Conservation (phyloP, 2,329 filamentous ascomycete species). For the Cladobotryum protrusum region DNA sequence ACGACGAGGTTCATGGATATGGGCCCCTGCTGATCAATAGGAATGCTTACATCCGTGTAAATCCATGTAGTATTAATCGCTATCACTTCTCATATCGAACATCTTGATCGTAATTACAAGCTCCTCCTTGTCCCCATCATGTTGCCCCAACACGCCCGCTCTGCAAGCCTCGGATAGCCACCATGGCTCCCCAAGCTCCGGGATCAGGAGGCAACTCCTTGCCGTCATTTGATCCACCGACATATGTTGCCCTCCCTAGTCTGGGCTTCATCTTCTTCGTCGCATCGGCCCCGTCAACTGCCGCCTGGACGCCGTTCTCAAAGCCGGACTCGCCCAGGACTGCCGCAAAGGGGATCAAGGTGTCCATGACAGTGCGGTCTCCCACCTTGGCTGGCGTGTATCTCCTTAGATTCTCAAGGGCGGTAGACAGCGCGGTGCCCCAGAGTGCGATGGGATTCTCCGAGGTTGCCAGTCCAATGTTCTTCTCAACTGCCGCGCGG, state of each 20-base stretch:
- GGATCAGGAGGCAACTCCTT: conserved; percentile 57
- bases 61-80: not conserved
- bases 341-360: conserved; percentile 47
- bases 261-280: conserved; percentile 60
- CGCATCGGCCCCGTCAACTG: conserved; percentile 52
- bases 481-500: conserved; percentile 35
- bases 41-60: too few species aligned
- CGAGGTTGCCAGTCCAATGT: conserved; percentile 23
- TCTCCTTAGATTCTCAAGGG: conserved; percentile 40
- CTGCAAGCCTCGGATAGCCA: conserved; percentile 39
- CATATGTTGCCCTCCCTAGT: conserved; percentile 63
- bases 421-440: conserved; percentile 35
- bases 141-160: conserved; percentile 14
- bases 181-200: conserved; percentile 63
- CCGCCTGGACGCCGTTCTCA: conserved; percentile 51
- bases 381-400: conserved; percentile 52
- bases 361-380: conserved; percentile 53
- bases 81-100: not conserved
- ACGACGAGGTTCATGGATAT: too few species aligned
- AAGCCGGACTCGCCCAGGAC: conserved; percentile 44
- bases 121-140: not conserved
- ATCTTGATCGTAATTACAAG: not conserved
- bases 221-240: conserved; percentile 49
- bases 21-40: too few species aligned
- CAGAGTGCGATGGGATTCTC: conserved; percentile 35